phyloP scores from a whole-genome alignment of 1,284 basidiomycete species.

The Cerioporus squamosus region DNA sequence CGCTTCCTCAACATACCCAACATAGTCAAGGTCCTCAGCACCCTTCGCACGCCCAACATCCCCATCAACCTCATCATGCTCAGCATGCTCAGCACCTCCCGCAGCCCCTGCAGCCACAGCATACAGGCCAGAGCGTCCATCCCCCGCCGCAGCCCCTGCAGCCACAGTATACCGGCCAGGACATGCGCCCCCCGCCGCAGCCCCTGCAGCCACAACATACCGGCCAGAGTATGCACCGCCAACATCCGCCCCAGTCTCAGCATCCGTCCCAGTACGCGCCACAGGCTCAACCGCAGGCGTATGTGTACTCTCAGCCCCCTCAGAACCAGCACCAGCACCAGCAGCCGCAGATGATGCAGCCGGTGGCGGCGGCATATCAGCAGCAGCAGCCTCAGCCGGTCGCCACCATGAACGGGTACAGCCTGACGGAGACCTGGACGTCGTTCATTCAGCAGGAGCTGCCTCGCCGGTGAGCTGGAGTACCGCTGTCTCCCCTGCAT shows the following conservation, averaged over 20 bases:
- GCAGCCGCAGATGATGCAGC: slow-evolving; percentile 18
- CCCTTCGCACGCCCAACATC: background rate
- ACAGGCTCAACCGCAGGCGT: slow-evolving; percentile 14
- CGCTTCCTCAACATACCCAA: background rate
- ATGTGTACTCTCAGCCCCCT: slow-evolving; percentile 5
- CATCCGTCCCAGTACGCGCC: background rate
- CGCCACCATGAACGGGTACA: slow-evolving; percentile 25
- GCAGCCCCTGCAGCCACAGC: background rate
- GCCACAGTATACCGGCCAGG: background rate
- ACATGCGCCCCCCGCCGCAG: background rate
- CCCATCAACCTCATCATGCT: background rate
- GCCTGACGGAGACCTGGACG: slow-evolving; percentile 39
- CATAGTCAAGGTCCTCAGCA: background rate
- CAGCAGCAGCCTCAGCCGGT: slow-evolving; percentile 4
- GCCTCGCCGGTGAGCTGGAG: background rate
- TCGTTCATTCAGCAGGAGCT: slow-evolving; percentile 41
- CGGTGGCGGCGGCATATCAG: slow-evolving; percentile 7
- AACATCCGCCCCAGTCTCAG: background rate
- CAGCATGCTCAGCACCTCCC: background rate
- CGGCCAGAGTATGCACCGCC: background rate
- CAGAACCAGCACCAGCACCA: background rate
- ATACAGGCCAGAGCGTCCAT: background rate
- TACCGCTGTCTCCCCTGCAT: too few relatives aligned
- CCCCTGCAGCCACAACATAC: background rate
- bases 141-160: background rate